A percentile compares a stretch with the other conserved stretches of the same genome.
Conservation (phyloP, 1,284 basidiomycete genomes). For the Rugosomyces carneus region DNA sequence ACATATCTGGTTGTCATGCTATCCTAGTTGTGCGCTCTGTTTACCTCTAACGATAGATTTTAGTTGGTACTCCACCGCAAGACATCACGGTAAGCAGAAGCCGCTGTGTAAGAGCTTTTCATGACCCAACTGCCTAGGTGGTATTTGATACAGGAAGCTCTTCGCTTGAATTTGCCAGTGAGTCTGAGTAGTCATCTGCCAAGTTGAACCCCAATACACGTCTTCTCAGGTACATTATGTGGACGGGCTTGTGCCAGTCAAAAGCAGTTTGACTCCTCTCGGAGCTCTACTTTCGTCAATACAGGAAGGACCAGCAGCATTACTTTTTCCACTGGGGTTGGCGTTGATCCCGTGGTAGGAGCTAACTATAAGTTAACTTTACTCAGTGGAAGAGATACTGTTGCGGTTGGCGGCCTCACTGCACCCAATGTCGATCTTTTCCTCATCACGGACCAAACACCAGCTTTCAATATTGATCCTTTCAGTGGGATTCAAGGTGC, state of each 20-base stretch:
- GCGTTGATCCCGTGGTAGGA: conserved; percentile 48
- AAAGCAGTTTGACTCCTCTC: conserved; percentile 39
- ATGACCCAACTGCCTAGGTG: conserved; percentile 24
- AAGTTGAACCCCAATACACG: neutral
- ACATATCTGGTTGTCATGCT: conserved; percentile 32
- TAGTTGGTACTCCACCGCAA: conserved; percentile 46
- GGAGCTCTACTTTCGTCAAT: conserved; percentile 46
- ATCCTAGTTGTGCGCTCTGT: neutral
- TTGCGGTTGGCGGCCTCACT: conserved; percentile 39
- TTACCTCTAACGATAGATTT: neutral
- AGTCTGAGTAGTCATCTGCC: conserved; percentile 12
- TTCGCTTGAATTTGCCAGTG: conserved; percentile 44
- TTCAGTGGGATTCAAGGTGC: conserved; percentile 50
- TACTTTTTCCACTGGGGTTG: conserved; percentile 48
- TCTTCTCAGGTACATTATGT: conserved; percentile 36
- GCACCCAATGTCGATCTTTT: conserved; percentile 34
- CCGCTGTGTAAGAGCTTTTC: conserved; percentile 11
- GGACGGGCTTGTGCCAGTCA: conserved; percentile 37
- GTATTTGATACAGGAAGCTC: conserved; percentile 52
- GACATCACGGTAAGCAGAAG: conserved; percentile 26
- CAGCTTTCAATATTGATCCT: conserved; percentile 43
- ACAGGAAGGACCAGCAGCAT: conserved; percentile 33
- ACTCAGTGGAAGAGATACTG: conserved; percentile 37
- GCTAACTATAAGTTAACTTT: conserved; percentile 38
- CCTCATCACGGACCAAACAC: conserved; percentile 46